phyloP scores from a whole-genome alignment of 768 basidiomycete genomes.

The Boletus tomentosulus region DNA sequence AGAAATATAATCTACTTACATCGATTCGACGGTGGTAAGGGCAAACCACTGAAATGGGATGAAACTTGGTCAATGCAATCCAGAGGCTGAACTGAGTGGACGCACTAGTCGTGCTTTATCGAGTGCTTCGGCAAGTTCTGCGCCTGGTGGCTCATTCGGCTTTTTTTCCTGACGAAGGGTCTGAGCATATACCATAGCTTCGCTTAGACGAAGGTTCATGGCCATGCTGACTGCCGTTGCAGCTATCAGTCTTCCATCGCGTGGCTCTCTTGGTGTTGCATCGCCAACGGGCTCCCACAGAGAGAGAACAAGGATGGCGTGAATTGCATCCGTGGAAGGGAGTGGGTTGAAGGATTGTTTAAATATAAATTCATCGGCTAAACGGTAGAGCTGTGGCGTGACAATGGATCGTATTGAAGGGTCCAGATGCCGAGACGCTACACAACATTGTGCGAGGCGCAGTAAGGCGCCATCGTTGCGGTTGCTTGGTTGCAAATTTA shows the following conservation, averaged over 20 bases:
- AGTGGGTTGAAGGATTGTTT: conserved; percentile 40
- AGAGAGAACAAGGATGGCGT: conserved; percentile 39
- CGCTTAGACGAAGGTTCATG: conserved; percentile 39
- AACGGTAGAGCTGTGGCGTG: conserved; percentile 37
- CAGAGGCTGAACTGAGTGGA: conserved; percentile 6
- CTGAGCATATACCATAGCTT: conserved; percentile 32
- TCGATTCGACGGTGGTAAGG: conserved; percentile 36
- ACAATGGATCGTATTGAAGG: conserved; percentile 32
- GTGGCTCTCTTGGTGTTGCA: conserved; percentile 25
- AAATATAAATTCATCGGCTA: conserved; percentile 38
- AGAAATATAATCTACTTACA: conserved; percentile 24
- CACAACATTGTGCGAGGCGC: conserved; percentile 43
- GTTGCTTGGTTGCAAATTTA: conserved; percentile 34
- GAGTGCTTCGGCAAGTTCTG: conserved; percentile 33
- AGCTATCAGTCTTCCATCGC: conserved; percentile 39
- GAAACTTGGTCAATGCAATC: conserved; percentile 14
- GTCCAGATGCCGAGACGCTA: conserved; percentile 43
- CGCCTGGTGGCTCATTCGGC: conserved; percentile 20
- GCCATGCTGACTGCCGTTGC: conserved; percentile 45
- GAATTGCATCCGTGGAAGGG: conserved; percentile 40
- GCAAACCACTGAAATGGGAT: conserved; percentile 35
- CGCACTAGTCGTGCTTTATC: conserved; percentile 38
- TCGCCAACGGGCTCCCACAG: conserved; percentile 42
- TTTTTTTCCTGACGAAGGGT: conserved; percentile 29
- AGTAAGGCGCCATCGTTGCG: conserved; percentile 33